Evolutionary conservation across 169 alveolate genomes (phyloP), one percentile per base, ranked within the genome.

Genomic region (Plasmodium ovale): DNA sequence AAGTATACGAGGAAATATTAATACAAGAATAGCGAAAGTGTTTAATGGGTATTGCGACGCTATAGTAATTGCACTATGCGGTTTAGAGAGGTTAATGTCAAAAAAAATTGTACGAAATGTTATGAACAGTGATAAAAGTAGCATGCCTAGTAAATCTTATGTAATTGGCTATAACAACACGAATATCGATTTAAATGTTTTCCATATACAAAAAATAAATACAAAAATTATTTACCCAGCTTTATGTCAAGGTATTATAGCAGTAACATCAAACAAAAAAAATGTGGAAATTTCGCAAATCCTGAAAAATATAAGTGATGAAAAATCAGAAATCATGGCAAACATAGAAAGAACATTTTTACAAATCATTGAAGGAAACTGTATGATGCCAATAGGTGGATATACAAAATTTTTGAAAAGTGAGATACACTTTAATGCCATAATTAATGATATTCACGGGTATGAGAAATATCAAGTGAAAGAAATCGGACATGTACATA

Each of bases 361-460:
- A 68, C 54, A 60, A 14, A 65, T 60, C 25, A 77, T 62, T 12
- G 88, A 77, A n/a, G 88, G 88, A n/a, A 77, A 64, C 31, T 77
- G 88, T 53, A 77, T 64, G 68, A 77, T 77, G 88, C 88, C 88
- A 25, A 77, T 77, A 14, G 88, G 88, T 21, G 88, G 88, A 7
- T 77, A 60, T 47, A 67, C 88, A 60, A 47, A 60, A 42, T 47
- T 77, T 44, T 47, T 10, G 37, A 44, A 47, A n/a, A 39, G 37
- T 10, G 19, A 77, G 44, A 77, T 77, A 3, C 31, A 42, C 35
- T 60, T 77, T 54, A 60, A 77, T 62, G 88, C 74, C n/a, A 53
- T 77, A n/a, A 60, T 77, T 60, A 77, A 77, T 60, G 88, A 77
- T 14, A 77, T 60, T 53, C 64, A 77, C 35, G 88, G 88, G 37